Evolutionary conservation across 148 eudicot genomes (phyloP), one percentile per base, ranked within the genome.

Genomic region (Beta vulgaris): DNA sequence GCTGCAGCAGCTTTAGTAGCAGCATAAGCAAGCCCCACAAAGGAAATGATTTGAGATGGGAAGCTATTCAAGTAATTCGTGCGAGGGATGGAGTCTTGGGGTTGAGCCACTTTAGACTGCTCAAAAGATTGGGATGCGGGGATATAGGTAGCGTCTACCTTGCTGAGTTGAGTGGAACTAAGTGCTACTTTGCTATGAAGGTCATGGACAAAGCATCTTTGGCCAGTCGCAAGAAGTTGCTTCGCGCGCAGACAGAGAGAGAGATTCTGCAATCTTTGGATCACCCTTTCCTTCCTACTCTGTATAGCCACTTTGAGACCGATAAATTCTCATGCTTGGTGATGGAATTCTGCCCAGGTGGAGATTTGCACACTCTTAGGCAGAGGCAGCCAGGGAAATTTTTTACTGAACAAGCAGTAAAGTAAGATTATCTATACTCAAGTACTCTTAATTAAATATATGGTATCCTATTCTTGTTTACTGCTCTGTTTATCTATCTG

Each of bases 281-380:
- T 60, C 92, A 85, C 70, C 92, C 90, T 7, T 91, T 88, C 75
- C 89, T 91, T 74, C 92, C 96, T 32, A 85, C 88, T 0, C 76
- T 90, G 29, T 90, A 87, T 73, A 77, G 83, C 55, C 89, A 90
- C 60, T 87, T 90, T 72, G 90, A 86, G 85, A 91, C 96, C 0
- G 91, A 91, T 40, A 91, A 88, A 68, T 91, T 91, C 71, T 91
- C 92, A 16, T 88, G 91, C 75, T 82, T 91, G 84, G 92, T 87
- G 23, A 91, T 88, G 92, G 96, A 91, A 63, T 91, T 88, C 78
- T 91, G 96, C 78, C 90, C 91, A 0, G 91, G 92, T 63, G 91
- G 91, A 63, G 91, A 91, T 55, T 78, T 88, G 72, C 96, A 88
- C 71, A 81, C 90, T 72, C 91, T 90, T 39, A 83, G 94, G 82